Conservation (phyloP, 495 filamentous ascomycete species). For the Aspergillus sclerotioniger region DNA sequence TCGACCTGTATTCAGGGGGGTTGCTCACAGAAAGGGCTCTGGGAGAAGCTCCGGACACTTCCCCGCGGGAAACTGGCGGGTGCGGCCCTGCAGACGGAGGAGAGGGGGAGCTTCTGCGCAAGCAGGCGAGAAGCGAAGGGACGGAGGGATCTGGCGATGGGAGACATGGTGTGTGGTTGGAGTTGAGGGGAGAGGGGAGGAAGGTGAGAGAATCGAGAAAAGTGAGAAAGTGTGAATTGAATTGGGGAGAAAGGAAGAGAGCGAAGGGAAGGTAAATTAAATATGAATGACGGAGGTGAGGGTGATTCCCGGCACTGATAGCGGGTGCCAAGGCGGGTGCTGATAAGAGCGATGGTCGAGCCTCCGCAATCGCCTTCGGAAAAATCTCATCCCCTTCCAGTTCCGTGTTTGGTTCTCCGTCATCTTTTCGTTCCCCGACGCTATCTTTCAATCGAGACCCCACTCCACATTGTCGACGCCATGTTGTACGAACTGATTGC, state of each 20-base stretch:
- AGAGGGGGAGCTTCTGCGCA: constrained; percentile 42
- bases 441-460: constrained; percentile 10
- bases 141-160: constrained; percentile 39
- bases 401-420: constrained; percentile 14
- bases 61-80: constrained; percentile 52
- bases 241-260: constrained; percentile 27
- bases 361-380: constrained; percentile 17
- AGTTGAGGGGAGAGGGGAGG: constrained; percentile 5
- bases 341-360: constrained; percentile 15
- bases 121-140: constrained; percentile 44
- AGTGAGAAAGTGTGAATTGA: constrained; percentile 20
- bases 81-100: constrained; percentile 34
- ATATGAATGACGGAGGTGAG: constrained; percentile 24
- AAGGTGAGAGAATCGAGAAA: constrained; percentile 14
- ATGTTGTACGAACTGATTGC: constrained; percentile 99
- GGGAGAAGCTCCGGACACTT: constrained; percentile 47
- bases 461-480: constrained; percentile 10
- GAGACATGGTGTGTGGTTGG: constrained; percentile 33
- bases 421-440: constrained; percentile 10
- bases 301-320: constrained; percentile 14
- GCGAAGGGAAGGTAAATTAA: constrained; percentile 25
- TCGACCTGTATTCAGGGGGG: constrained; percentile 10
- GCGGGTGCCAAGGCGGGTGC: constrained; percentile 26
- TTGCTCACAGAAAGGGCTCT: constrained; percentile 44
- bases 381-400: constrained; percentile 23